Base-by-base conservation (phyloP, 345 rosid genomes). In the Gossypium longicalyx region DNA sequence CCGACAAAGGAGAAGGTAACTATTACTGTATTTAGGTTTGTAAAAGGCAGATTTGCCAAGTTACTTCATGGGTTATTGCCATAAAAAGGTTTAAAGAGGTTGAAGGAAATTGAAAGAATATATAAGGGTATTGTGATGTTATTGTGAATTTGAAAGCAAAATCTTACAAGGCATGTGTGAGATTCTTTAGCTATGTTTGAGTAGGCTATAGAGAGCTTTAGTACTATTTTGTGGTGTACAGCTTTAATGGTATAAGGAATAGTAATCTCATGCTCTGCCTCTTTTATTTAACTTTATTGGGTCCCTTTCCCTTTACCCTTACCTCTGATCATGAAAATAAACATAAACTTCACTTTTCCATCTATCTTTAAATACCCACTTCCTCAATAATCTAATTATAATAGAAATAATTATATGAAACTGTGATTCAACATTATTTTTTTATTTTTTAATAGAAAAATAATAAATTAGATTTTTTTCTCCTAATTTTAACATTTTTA, bases 131-230 rank as follows among this genome's bases (percentile, higher is more conserved):
- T 57, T 58, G 57, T 57, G 17, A 51, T 15, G 57, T 72, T 16
- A 16, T 10, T 25, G 29, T 27, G 7, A 48, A 62, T 45, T 73
- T 61, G 76, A 73, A 47, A 62, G 49, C 70, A 62, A 62, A 73
- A 73, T 73, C 60, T 62, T 61, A 49, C 70, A 73, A 48, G 70
- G 70, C 76, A 73, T 73, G 76, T 62, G 76, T 73, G 49, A 19
- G 76, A 73, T 73, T 73, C 76, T 61, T 16, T 10, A 47, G 69
- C 67, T 73, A 73, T 17, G 56, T 19, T 20, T 34, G 41, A 73
- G 27, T 61, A 61, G 76, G 76, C 11, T 61, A 17, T 22, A 57
- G 62, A 13, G 27, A 48, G 44, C 58, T 48, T 61, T 51, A 60
- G 12, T 27, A 73, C 69, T 45, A 19, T 20, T 61, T 15, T 47